Base-by-base conservation (phyloP, 306 rosid species). In the Quercus gilva region DNA sequence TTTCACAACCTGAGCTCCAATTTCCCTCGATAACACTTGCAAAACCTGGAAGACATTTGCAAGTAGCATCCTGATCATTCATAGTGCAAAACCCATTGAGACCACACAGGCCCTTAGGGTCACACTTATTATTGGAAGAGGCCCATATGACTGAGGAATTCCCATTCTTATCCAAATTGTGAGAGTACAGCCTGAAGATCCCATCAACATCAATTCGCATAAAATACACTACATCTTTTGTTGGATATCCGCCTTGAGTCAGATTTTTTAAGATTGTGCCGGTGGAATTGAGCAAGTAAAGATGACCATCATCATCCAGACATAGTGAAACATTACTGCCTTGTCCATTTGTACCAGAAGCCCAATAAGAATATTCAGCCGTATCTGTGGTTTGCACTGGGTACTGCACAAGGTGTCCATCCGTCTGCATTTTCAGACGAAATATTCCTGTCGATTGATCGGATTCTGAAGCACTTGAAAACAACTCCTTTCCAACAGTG, bases 311-410 rank as follows among this genome's bases (percentile, higher is more conserved):
- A 19, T 21, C 25, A 65, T 19, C 23, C 1, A 65, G 11, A 20
- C 35, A 29, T 17, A 65, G 71, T 13, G 71, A 29, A 5, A 18
- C 71, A 23, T 65, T 65, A 18, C 19, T 21, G 9, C 71, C 71
- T 0, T 0, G 0, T 6, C 71, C 71, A 65, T 0, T 0, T 18
- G 25, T 31, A 0, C 25, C 1, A 18, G 15, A 17, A 17, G 71
- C 6, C 4, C 0, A 31, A 2, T 65, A 65, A 33, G 71, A 5
- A 33, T 18, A 8, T 18, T 0, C 2, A 31, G 14, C 51, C 1
- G 51, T 7, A 41, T 65, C 14, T 29, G 49, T 0, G 19, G 25
- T 18, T 3, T 0, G 6, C 49, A 6, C 71, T 0, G 71, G 71
- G 15, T 65, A 65, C 23, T 65, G 71, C 19, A 65, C 71, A 29